Evolutionary conservation across 2,329 filamentous ascomycete genomes (phyloP).

Genomic region (Alternaria sp.): DNA sequence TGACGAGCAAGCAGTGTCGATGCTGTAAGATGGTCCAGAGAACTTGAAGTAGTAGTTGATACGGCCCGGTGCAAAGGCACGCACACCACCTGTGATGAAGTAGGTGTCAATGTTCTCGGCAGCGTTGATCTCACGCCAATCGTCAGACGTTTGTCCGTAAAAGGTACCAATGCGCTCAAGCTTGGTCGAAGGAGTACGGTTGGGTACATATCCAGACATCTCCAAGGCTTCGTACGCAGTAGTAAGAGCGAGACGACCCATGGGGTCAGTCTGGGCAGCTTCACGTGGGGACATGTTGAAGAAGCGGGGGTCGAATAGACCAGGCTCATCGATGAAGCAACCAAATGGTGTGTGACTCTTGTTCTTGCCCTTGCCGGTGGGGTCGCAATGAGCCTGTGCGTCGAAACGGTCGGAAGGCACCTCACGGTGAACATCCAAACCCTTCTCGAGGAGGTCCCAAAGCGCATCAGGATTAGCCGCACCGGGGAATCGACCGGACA

Average conservation of each 20-base stretch:
- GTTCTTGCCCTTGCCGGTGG: conserved; percentile 76
- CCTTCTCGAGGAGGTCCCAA: conserved; percentile 78
- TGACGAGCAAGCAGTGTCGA: conserved; percentile 83
- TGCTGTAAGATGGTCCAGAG: conserved; percentile 73
- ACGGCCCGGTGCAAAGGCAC: conserved; percentile 69
- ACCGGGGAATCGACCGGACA: conserved; percentile 80
- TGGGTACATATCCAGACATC: conserved; percentile 79
- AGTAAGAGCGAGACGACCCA: conserved; percentile 78
- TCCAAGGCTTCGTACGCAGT: conserved; percentile 85
- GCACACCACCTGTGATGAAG: conserved; percentile 71
- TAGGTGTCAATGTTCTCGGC: conserved; percentile 75
- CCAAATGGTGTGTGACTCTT: conserved; percentile 80
- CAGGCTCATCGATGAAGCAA: conserved; percentile 79
- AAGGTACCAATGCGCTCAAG: conserved; percentile 74
- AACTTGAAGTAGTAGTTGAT: conserved; percentile 84
- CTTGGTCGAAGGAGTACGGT: conserved; percentile 73
- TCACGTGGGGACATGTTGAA: conserved; percentile 89
- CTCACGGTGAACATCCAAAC: conserved; percentile 75
- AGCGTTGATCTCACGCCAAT: conserved; percentile 79
- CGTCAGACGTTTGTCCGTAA: conserved; percentile 78
- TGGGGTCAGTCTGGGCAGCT: conserved; percentile 81
- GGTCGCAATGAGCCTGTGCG: conserved; percentile 74
- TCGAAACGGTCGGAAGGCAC: conserved; percentile 78
- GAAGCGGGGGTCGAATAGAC: conserved; percentile 81
- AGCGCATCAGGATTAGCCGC: conserved; percentile 75